Conservation (phyloP, 768 basidiomycete species). For the Imleria badia region DNA sequence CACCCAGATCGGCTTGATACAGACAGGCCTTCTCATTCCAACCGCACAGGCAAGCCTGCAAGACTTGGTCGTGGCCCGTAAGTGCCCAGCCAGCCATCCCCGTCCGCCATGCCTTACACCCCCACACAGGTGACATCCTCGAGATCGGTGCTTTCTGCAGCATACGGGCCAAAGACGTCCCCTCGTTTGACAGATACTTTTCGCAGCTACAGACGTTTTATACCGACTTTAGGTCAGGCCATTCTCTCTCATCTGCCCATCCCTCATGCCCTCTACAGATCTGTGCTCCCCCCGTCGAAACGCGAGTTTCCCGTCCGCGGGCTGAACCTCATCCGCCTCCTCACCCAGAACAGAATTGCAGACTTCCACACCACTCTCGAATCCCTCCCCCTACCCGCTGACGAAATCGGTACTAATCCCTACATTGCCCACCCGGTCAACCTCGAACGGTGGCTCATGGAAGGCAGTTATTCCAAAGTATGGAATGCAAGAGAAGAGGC, state of each 20-base stretch:
- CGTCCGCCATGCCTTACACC: not conserved
- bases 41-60: constrained; percentile 57
- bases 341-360: constrained; percentile 94
- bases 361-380: constrained; percentile 98
- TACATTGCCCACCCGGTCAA: constrained; percentile 86
- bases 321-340: constrained; percentile 90
- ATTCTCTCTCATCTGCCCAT: constrained; percentile 4
- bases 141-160: constrained; percentile 96
- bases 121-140: constrained; percentile 77
- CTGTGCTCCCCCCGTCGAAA: constrained; percentile 76
- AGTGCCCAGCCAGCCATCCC: constrained; percentile 27
- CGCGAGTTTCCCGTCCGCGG: constrained; percentile 89
- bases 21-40: constrained; percentile 77
- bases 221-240: constrained; percentile 70
- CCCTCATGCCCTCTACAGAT: constrained; percentile 39
- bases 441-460: constrained; percentile 97
- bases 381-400: constrained; percentile 72
- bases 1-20: constrained; percentile 69
- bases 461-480: constrained; percentile 96
- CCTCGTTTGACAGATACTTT: constrained; percentile 94
- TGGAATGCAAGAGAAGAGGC: constrained; percentile 94
- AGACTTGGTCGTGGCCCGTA: constrained; percentile 76
- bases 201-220: constrained; percentile 90
- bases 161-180: constrained; percentile 82
- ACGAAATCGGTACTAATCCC: constrained; percentile 64